A percentile compares a stretch with the other conserved stretches of the same genome.
These are phyloP conservation scores for Globisporangium echinulatum DNA, from an alignment of 352 stramenopile genomes.

Conservation along the genomic window DNA sequence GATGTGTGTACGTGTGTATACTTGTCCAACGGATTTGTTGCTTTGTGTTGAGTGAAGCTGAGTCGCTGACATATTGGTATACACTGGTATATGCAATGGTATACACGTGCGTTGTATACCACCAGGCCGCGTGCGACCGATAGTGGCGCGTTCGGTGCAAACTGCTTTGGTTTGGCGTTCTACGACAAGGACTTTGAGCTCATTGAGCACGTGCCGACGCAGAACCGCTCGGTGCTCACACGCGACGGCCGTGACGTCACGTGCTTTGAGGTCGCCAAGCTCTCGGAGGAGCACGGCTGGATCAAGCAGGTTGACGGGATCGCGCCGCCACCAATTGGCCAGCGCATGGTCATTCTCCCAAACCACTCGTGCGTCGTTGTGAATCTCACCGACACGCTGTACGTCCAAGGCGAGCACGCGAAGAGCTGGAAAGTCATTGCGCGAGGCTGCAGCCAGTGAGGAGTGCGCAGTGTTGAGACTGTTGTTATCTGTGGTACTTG, in stretches of 20 bases:
- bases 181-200: conserved; percentile 62
- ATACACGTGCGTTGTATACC: too few relatives aligned
- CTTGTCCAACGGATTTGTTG: neutral
- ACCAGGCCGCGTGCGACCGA: conserved; percentile 15
- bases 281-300: conserved; percentile 77
- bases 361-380: conserved; percentile 64
- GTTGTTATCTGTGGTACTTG: too few relatives aligned
- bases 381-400: conserved; percentile 64
- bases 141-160: conserved; percentile 35
- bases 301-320: conserved; percentile 49
- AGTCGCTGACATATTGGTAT: too few relatives aligned
- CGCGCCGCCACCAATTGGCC: conserved; percentile 36
- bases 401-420: conserved; percentile 33
- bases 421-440: conserved; percentile 54
- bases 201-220: conserved; percentile 40
- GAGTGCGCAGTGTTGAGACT: too few relatives aligned
- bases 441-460: conserved; percentile 51
- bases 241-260: conserved; percentile 29
- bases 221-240: conserved; percentile 22
- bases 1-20: neutral
- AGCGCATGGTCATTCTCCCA: conserved; percentile 53
- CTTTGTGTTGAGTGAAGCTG: too few relatives aligned
- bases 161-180: conserved; percentile 59
- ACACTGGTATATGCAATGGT: too few relatives aligned
- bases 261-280: conserved; percentile 62